Percentiles rank a stretch among this genome's conserved stretches.
phyloP scores from a whole-genome alignment of 2,329 filamentous ascomycete species.

The Gnomoniopsis smithogilvyi region DNA sequence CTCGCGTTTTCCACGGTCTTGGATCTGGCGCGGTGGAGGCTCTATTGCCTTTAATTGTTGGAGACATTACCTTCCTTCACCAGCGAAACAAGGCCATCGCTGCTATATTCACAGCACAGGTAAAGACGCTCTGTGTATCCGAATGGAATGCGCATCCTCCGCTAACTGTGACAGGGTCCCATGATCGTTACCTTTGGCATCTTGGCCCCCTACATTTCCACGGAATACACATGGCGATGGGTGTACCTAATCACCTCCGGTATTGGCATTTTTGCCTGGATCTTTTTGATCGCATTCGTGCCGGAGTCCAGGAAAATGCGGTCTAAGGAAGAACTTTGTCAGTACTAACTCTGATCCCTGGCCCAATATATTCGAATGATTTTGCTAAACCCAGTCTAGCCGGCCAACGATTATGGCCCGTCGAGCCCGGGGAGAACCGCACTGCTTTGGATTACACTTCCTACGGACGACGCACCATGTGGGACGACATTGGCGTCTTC shows the following conservation, averaged over 20 bases:
- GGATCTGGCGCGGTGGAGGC: constrained; percentile 33
- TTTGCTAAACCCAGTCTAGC: neutral
- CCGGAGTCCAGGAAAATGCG: constrained; percentile 32
- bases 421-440: constrained; percentile 23
- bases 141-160: neutral
- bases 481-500: constrained; percentile 30
- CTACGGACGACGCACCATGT: constrained; percentile 25
- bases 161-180: constrained; percentile 21
- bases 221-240: constrained; percentile 30
- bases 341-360: neutral
- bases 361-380: too few species aligned
- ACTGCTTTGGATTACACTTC: constrained; percentile 25
- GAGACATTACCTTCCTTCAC: constrained; percentile 36
- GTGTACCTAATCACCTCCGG: constrained; percentile 32
- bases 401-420: neutral
- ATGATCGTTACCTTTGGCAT: constrained; percentile 28
- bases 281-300: constrained; percentile 28
- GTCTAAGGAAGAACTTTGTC: constrained; percentile 27
- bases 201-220: constrained; percentile 27
- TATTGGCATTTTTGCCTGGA: constrained; percentile 29
- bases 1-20: constrained; percentile 31
- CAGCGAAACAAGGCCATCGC: constrained; percentile 34
- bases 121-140: neutral
- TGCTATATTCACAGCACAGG: constrained; percentile 24
- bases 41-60: constrained; percentile 34